These are phyloP conservation scores for Discostella stelligeroides DNA, from an alignment of 108 stramenopile genomes.

Conservation along the genomic window DNA sequence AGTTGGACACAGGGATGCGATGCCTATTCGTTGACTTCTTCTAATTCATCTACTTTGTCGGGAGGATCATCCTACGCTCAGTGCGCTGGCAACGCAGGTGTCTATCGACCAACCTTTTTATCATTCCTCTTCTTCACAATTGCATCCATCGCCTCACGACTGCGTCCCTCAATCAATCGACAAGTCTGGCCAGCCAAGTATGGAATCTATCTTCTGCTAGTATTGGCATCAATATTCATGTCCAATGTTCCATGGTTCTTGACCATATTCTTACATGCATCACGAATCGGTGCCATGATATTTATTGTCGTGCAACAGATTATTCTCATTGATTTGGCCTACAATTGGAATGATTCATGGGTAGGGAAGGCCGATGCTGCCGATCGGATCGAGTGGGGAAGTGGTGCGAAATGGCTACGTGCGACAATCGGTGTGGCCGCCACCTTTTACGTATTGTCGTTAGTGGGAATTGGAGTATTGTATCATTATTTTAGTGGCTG, in stretches of 20 bases:
- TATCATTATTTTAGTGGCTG: constrained; percentile 83
- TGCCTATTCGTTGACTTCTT: constrained; percentile 23
- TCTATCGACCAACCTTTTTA: constrained; percentile 74
- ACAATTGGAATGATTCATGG: constrained; percentile 87
- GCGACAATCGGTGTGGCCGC: constrained; percentile 70
- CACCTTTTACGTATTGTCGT: constrained; percentile 54
- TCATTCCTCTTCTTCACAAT: constrained; percentile 68
- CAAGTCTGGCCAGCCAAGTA: constrained; percentile 87
- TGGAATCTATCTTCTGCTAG: constrained; percentile 59
- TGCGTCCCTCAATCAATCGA: constrained; percentile 59
- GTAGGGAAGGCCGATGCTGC: constrained; percentile 76
- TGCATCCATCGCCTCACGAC: constrained; percentile 58
- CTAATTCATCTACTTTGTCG: not conserved
- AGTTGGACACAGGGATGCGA: constrained; percentile 74
- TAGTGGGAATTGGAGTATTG: constrained; percentile 75
- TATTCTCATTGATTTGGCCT: constrained; percentile 87
- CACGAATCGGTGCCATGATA: constrained; percentile 65
- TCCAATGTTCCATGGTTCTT: constrained; percentile 64
- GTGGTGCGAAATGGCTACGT: constrained; percentile 68
- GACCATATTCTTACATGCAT: constrained; percentile 64
- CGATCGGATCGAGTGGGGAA: constrained; percentile 73
- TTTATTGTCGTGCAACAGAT: constrained; percentile 82
- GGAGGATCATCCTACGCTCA: constrained; percentile 42
- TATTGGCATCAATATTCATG: constrained; percentile 63
- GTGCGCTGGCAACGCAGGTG: constrained; percentile 84